These are phyloP conservation scores for Hyaloscypha variabilis DNA, from an alignment of 495 filamentous ascomycete species.

Conservation along the genomic window DNA sequence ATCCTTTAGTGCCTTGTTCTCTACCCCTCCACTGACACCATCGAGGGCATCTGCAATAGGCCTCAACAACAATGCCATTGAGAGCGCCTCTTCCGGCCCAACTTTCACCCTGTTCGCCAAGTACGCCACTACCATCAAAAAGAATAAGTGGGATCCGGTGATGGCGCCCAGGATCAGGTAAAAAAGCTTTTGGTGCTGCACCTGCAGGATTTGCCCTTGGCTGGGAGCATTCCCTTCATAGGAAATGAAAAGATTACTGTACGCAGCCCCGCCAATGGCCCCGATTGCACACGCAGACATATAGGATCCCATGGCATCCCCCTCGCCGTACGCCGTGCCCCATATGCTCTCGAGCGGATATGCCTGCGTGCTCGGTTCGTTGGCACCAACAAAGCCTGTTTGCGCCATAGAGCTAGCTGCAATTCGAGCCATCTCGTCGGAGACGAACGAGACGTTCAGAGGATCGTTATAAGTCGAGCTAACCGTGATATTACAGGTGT, in stretches of 20 bases:
- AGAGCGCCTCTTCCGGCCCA: constrained; percentile 22
- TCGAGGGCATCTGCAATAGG: constrained; percentile 31
- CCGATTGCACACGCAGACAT: constrained; percentile 21
- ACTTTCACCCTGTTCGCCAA: constrained; percentile 31
- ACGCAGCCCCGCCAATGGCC: constrained; percentile 21
- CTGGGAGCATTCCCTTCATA: constrained; percentile 19
- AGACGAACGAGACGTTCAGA: constrained; percentile 24
- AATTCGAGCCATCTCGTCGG: constrained; percentile 29
- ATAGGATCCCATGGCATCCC: constrained; percentile 16
- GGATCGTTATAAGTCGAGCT: constrained; percentile 21
- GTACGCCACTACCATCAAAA: constrained; percentile 23
- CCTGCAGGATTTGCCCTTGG: constrained; percentile 16
- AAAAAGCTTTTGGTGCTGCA: constrained; percentile 26
- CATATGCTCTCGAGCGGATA: constrained; percentile 25
- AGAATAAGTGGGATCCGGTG: constrained; percentile 23
- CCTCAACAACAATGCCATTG: constrained; percentile 23
- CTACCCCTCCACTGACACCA: constrained; percentile 19
- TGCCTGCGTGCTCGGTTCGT: no score
- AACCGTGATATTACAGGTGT: constrained; percentile 29
- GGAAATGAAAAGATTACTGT: constrained; percentile 12
- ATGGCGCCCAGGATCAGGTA: constrained; percentile 27
- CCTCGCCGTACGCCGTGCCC: no score
- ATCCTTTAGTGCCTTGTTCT: constrained; percentile 26
- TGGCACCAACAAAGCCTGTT: constrained; percentile 19
- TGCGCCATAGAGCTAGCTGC: constrained; percentile 28